These are phyloP conservation scores for Fusarium sp. DNA, from an alignment of 2,329 filamentous ascomycete species.

Conservation along the genomic window DNA sequence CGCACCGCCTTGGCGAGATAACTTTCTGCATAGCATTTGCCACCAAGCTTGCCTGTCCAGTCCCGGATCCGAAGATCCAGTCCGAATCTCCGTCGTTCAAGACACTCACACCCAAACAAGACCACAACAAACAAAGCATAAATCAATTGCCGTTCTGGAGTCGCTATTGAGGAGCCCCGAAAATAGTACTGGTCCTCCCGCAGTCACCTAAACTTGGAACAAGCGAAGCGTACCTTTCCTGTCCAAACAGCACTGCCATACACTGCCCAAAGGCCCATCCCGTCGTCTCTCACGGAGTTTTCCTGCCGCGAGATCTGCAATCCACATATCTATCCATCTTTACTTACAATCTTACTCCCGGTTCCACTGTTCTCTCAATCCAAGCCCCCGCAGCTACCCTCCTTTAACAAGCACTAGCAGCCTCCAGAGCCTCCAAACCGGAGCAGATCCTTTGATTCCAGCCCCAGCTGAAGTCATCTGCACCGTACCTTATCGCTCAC, in stretches of 20 bases:
- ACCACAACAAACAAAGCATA: background rate
- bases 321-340: conserved; percentile 10
- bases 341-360: conserved; percentile 21
- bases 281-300: conserved; percentile 26
- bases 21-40: conserved; percentile 38
- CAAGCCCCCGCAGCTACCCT: conserved; percentile 30
- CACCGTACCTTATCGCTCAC: conserved; percentile 22
- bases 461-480: conserved; percentile 40
- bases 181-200: conserved; percentile 39
- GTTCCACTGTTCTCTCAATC: conserved; percentile 38
- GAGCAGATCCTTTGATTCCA: conserved; percentile 36
- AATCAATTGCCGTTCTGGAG: conserved; percentile 44
- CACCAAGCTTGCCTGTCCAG: conserved; percentile 25
- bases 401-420: conserved; percentile 32
- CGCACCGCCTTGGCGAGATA: conserved; percentile 28
- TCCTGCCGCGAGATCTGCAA: conserved; percentile 35
- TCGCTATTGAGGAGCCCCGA: conserved; percentile 47
- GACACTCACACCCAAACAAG: background rate
- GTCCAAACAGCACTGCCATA: conserved; percentile 9
- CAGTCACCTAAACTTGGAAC: conserved; percentile 36
- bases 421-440: conserved; percentile 28
- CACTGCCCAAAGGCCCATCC: conserved; percentile 18
- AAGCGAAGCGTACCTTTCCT: conserved; percentile 15
- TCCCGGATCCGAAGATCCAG: conserved; percentile 39
- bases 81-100: conserved; percentile 31